These are phyloP conservation scores for Adansonia rubrostipa DNA, from an alignment of 441 rosid species.

Conservation along the genomic window DNA sequence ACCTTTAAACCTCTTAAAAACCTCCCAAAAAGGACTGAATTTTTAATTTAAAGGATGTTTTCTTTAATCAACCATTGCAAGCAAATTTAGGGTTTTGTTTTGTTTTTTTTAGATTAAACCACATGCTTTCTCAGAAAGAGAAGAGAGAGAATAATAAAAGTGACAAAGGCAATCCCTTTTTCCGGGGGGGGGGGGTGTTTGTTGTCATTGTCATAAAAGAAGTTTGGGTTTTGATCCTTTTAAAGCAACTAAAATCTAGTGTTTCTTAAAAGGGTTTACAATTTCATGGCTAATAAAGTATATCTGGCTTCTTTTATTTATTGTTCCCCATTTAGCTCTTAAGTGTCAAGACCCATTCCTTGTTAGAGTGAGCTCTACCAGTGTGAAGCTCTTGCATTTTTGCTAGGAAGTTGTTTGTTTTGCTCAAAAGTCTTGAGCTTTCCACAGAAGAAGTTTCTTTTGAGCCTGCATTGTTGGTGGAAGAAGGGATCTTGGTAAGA, in stretches of 20 bases:
- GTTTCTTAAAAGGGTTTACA: constrained; percentile 16
- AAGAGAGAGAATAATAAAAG: background rate
- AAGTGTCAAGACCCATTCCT: constrained; percentile 30
- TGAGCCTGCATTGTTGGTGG: constrained; percentile 51
- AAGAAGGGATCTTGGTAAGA: constrained; percentile 48
- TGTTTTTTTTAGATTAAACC: too few relatives aligned
- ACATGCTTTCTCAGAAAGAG: too few relatives aligned
- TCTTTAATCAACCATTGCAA: background rate
- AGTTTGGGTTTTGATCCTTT: constrained; percentile 33
- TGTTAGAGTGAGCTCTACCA: constrained; percentile 28
- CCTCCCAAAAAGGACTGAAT: too few relatives aligned
- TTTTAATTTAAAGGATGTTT: constrained; percentile 4
- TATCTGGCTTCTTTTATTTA: constrained; percentile 41
- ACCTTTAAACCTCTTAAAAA: constrained; percentile 18
- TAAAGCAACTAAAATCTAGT: constrained; percentile 27
- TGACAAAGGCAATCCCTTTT: constrained; percentile 30
- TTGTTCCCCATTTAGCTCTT: constrained; percentile 24
- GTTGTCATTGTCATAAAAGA: constrained; percentile 41
- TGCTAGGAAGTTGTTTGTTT: constrained; percentile 24
- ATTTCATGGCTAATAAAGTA: constrained; percentile 18
- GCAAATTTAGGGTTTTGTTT: constrained; percentile 5
- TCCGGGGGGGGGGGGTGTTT: constrained; percentile 16
- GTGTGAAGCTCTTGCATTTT: constrained; percentile 20
- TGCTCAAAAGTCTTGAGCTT: constrained; percentile 44
- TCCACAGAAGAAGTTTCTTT: constrained; percentile 30